Conservation (phyloP, 768 basidiomycete species). For the Austroboletus eburneus region DNA sequence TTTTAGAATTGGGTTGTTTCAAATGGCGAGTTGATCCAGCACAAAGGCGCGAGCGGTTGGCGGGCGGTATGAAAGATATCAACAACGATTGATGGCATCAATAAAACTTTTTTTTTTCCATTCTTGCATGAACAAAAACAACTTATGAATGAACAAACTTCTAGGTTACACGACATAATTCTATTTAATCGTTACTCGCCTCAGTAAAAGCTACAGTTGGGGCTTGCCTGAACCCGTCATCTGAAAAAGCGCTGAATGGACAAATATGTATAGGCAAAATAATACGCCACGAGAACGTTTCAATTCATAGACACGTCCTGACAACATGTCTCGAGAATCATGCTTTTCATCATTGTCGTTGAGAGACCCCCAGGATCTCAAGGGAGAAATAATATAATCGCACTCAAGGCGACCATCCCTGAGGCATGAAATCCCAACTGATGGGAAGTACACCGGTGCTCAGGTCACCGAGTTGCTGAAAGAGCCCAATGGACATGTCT, state of each 20-base stretch:
- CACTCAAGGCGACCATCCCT: conserved; percentile 40
- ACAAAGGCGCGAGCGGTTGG: no score
- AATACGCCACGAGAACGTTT: conserved; percentile 21
- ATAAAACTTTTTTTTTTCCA: no score
- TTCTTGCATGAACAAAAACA: no score
- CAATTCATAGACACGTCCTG: conserved; percentile 17
- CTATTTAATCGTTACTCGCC: conserved; percentile 10
- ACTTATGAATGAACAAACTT: conserved; percentile 10
- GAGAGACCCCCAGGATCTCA: conserved; percentile 7
- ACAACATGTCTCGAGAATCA: conserved; percentile 7
- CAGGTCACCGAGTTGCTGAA: conserved; percentile 48
- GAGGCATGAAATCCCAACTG: conserved; percentile 57
- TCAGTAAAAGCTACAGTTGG: conserved; percentile 13
- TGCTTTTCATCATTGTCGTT: conserved; percentile 4
- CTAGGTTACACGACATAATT: conserved; percentile 22
- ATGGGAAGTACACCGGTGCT: conserved; percentile 48
- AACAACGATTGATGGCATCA: no score
- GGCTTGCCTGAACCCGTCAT: conserved; percentile 19
- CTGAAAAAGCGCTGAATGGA: conserved; percentile 6
- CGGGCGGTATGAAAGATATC: no score
- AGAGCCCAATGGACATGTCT: conserved; percentile 65
- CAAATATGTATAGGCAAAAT: conserved; percentile 12
- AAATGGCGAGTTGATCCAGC: no score
- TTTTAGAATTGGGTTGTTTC: no score
- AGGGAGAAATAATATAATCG: not conserved